Evolutionary conservation across 2,329 filamentous ascomycete species (phyloP).

Genomic region (Thielaviopsis musarum): DNA sequence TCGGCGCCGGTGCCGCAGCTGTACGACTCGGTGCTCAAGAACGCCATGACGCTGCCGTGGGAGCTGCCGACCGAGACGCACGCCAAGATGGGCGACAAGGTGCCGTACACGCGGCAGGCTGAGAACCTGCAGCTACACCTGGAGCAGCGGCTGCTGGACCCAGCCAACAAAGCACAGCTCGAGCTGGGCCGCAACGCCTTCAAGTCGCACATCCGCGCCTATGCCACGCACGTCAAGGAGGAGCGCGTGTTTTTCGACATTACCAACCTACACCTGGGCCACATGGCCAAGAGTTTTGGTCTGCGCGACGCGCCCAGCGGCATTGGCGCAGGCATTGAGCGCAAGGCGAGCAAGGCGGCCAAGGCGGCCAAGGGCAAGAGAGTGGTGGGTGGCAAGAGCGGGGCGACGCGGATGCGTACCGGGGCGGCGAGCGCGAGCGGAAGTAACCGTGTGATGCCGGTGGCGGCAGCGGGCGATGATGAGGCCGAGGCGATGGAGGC

Average conservation of each 20-base stretch:
- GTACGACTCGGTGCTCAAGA: constrained; percentile 42
- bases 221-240: constrained; percentile 78
- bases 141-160: constrained; percentile 39
- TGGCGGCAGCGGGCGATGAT: constrained; percentile 19
- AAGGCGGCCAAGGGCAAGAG: constrained; percentile 15
- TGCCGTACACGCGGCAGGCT: constrained; percentile 32
- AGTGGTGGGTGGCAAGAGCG: constrained; percentile 11
- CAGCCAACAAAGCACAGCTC: constrained; percentile 42
- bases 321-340: constrained; percentile 45
- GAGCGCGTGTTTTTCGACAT: constrained; percentile 86
- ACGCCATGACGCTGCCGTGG: constrained; percentile 44
- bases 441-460: constrained; percentile 17
- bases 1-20: constrained; percentile 31
- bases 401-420: constrained; percentile 22
- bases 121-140: constrained; percentile 42
- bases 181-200: constrained; percentile 74
- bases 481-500: constrained; percentile 24
- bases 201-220: constrained; percentile 83
- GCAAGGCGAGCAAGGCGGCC: constrained; percentile 23
- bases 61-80: constrained; percentile 57
- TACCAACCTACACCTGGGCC: constrained; percentile 75
- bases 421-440: constrained; percentile 21
- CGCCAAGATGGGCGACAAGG: constrained; percentile 24
- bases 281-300: constrained; percentile 85
- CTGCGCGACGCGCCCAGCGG: constrained; percentile 75